Conservation (phyloP, 257 asterid species). For the Scutellaria minor region DNA sequence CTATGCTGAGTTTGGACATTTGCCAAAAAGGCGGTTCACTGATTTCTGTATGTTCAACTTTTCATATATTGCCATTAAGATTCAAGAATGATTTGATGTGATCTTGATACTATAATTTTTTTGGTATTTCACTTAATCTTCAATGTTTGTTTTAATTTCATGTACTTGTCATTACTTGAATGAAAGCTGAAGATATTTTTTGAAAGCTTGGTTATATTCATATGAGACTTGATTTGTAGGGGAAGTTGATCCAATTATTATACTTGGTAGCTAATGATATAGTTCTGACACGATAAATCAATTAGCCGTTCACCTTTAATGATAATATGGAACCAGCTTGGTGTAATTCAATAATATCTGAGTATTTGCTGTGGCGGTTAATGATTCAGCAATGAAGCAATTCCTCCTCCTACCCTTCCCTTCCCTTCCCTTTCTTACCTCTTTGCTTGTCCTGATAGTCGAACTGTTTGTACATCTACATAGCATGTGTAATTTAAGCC, state of each 20-base stretch:
- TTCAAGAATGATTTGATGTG: slow-evolving; percentile 12
- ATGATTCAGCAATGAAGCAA: neutral
- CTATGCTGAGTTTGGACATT: slow-evolving; percentile 89
- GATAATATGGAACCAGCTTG: slow-evolving; percentile 5
- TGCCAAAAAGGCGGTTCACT: slow-evolving; percentile 62
- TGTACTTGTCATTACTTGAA: neutral
- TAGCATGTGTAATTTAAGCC: slow-evolving; percentile 11
- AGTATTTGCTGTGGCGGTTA: neutral
- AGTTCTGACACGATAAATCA: neutral
- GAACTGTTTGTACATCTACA: neutral
- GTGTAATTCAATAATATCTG: neutral
- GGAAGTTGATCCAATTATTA: neutral
- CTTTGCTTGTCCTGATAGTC: neutral
- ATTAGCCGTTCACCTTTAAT: too few species aligned
- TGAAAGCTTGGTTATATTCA: neutral
- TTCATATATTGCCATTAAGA: slow-evolving; percentile 7
- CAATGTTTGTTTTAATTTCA: slow-evolving; percentile 22
- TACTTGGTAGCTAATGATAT: neutral
- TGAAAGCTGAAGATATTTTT: slow-evolving; percentile 6
- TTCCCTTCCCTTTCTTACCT: neutral
- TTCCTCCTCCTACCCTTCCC: neutral
- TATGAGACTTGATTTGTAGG: slow-evolving; percentile 27
- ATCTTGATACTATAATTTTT: slow-evolving; percentile 13
- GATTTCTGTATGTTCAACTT: slow-evolving; percentile 68
- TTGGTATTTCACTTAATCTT: neutral